Conservation (phyloP, 495 filamentous ascomycete genomes). For the Penicillium crystallinum region DNA sequence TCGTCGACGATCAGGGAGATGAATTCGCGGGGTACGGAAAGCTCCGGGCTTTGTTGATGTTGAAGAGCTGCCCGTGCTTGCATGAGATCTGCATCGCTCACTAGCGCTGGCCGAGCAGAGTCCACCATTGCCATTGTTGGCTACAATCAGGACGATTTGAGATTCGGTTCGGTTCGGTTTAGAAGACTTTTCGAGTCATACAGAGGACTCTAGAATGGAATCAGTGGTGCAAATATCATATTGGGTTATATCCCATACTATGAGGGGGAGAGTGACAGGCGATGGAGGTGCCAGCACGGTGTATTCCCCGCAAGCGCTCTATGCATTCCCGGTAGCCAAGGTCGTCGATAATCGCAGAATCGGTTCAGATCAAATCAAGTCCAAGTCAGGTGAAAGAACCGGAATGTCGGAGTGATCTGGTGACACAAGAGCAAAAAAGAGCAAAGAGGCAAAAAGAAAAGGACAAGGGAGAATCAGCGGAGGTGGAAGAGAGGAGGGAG, state of each 20-base stretch:
- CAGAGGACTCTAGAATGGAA: background rate
- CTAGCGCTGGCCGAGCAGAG: constrained; percentile 16
- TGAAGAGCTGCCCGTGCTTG: constrained; percentile 61
- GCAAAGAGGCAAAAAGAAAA: background rate
- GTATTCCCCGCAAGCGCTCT: background rate
- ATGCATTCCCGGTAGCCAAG: background rate
- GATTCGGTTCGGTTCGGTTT: background rate
- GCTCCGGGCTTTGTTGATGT: constrained; percentile 58
- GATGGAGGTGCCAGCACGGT: background rate
- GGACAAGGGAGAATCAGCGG: too few species aligned
- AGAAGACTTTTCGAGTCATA: too few species aligned
- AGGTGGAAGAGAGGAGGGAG: background rate
- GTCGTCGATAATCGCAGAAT: background rate
- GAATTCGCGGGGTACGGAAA: constrained; percentile 57
- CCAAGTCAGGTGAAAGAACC: background rate
- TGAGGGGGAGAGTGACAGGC: background rate
- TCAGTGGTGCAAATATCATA: background rate
- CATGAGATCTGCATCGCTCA: constrained; percentile 58
- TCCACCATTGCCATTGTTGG: constrained; percentile 22
- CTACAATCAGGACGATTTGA: background rate
- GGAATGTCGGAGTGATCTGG: constrained; percentile 1
- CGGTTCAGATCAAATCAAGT: too few species aligned
- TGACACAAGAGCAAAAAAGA: background rate
- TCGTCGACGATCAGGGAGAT: constrained; percentile 49
- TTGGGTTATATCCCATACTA: background rate